Base-by-base conservation (phyloP, 1,139 yeast species). In the Blastobotrys ciferrii region DNA sequence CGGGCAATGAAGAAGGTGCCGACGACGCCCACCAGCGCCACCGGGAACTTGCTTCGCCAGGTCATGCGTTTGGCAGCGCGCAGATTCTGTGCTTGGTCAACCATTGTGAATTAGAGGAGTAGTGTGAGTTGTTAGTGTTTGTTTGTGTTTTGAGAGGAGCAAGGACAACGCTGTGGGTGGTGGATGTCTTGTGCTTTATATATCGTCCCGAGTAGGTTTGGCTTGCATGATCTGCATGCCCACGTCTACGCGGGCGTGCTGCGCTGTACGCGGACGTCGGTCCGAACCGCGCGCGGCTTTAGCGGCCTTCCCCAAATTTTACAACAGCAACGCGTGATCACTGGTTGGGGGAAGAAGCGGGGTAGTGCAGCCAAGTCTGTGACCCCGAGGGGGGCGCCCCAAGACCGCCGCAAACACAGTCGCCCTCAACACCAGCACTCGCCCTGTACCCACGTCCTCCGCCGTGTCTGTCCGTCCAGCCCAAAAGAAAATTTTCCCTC, bases 11-110 rank as follows among this genome's bases (percentile, higher is more conserved):
- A 52, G 46, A 57, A 54, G 7, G 58, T 49, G 12, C 55, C 58
- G 17, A 57, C 53, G 18, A 53, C 48, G 18, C 58, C 55, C 11
- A 54, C 60, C n/a, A 51, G 46, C 30, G 54, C 47, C 3, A 52
- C 47, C 14, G 60, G 62, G 28, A 53, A 50, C 48, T 58, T 58
- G 38, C 51, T 44, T 38, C 49, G 47, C 60, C 60, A 57, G 40
- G 58, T 55, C 12, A 42, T 23, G 7, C 45, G 38, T 20, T 23
- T 13, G 14, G 33, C 33, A n/a, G 33, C 12, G 5, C 28, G 28
- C 9, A 23, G 28, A 23, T 23, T 23, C 28, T 23, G 28, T 9
- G 28, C 28, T 23, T 23, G 28, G 9, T 23, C 28, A 9, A 23
- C 28, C 28, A 23, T 23, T 9, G 28, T 23, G 9, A 23, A 9